These are phyloP conservation scores for Yamadazyma taylorii DNA, from an alignment of 1,139 yeast species.

Conservation along the genomic window DNA sequence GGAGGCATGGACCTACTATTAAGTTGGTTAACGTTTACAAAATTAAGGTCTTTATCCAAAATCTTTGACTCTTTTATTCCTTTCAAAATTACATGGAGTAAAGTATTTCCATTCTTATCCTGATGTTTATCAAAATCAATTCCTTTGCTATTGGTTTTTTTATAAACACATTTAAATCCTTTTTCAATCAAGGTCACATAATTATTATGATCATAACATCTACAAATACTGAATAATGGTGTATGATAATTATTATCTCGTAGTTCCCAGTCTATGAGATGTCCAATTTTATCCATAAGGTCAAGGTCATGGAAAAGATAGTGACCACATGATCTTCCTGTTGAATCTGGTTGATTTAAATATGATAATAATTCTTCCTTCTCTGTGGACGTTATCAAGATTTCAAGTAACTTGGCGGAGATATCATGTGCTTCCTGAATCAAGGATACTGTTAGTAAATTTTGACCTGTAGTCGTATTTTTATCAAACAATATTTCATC, in stretches of 20 bases:
- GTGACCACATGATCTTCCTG: slow-evolving; percentile 69
- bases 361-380: slow-evolving; percentile 48
- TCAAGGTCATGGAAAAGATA: slow-evolving; percentile 62
- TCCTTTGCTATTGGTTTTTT: slow-evolving; percentile 33
- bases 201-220: slow-evolving; percentile 77
- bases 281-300: slow-evolving; percentile 56
- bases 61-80: slow-evolving; percentile 42
- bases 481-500: slow-evolving; percentile 70
- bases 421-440: slow-evolving; percentile 52
- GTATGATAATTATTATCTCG: slow-evolving; percentile 73
- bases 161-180: slow-evolving; percentile 47
- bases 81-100: slow-evolving; percentile 66
- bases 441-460: slow-evolving; percentile 61
- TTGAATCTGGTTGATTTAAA: slow-evolving; percentile 49
- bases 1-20: slow-evolving; percentile 69
- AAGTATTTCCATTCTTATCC: slow-evolving; percentile 71
- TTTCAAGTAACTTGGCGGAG: slow-evolving; percentile 47
- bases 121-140: slow-evolving; percentile 60
- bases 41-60: slow-evolving; percentile 29
- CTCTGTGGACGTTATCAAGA: slow-evolving; percentile 44
- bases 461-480: slow-evolving; percentile 49
- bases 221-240: slow-evolving; percentile 71
- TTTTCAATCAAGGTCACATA: slow-evolving; percentile 52
- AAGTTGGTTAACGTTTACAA: slow-evolving; percentile 59
- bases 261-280: slow-evolving; percentile 65